Base-by-base conservation (phyloP, 2,329 filamentous ascomycete genomes). In the Shiraia bambusicola region DNA sequence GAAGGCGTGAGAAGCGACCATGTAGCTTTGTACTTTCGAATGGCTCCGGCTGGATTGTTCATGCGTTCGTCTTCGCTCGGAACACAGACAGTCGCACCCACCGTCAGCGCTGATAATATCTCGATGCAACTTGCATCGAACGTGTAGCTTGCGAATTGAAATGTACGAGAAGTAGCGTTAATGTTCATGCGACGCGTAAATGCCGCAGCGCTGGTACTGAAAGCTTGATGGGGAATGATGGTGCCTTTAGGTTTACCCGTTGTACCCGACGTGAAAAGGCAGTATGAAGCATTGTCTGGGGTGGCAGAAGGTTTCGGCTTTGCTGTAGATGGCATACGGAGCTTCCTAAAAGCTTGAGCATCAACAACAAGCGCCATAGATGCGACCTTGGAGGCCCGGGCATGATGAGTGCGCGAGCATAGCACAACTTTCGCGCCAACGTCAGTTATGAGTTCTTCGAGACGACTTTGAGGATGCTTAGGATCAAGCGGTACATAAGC, bases 141-240 rank as follows among this genome's bases (percentile, higher is more conserved):
- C 1, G 76, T 77, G 48, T 80, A 79, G 4, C 75, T 66, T 5
- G 67, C 64, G 29, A 71, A 72, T 38, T 72, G 67, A 31, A 83
- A 73, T 3, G 82, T 78, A 3, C 85, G 75, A n/a, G 81, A 82
- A 1, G 65, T 68, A 3, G 58, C 68, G 46, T 71, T 72, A 42
- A 81, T 79, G 5, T 74, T 69, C 50, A 61, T 53, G 14, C 49
- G 47, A 30, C 35, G 56, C 13, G 58, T 62, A 30, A 66, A 63
- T 2, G 55, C 52, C 35, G 49, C 45, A 28, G 61, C 57, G 35
- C 63, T 61, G 2, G 80, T 80, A 8, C 78, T 78, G 0, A 87
- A 69, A 0, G 81, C 76, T 1, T 72, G 69, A 53, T 87, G 84
- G 5, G 79, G 79, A 42, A 85, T 80, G 25, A 83, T 80, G 8